Base-by-base conservation (phyloP, 306 rosid species). In the Neltuma alba region DNA sequence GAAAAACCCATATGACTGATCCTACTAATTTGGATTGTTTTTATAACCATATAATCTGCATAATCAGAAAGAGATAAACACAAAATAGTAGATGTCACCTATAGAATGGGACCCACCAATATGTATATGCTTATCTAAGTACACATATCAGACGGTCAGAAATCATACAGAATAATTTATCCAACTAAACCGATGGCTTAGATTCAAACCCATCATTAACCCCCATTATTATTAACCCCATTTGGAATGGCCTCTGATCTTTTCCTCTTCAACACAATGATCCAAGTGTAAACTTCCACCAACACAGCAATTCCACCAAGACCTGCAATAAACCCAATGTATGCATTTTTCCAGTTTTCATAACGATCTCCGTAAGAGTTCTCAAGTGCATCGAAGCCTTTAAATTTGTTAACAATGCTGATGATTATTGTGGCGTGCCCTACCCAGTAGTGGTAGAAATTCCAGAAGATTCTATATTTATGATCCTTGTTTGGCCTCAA, bases 401-500 rank as follows among this genome's bases (percentile, higher is more conserved):
- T 1, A 15, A 90, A 93, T 7, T 93, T 83, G 83, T 95, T 93
- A 40, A 52, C 34, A 50, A 91, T 74, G 81, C 93, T 83, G 36
- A 95, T 88, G 80, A 62, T 31, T 44, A 95, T 95, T 45, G 93
- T 92, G 15, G 83, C 25, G 75, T 93, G 88, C 10, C 98, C 98
- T 9, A 91, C 63, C 0, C 70, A 3, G 45, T 88, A 83, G 81
- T 95, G 97, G 81, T 90, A 95, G 7, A 78, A n/a, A 27, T 88
- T 95, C 98, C 99, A 91, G 91, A 83, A 83, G 27, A 95, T 20
- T 90, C 96, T 89, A 87, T 47, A 79, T 67, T 91, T 95, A 77
- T 95, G 97, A 48, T 93, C 97, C 77, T 86, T 88, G 81, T 95
- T 91, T 25, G 92, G 99, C 86, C 99, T 95, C 79, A 95, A 70